These are phyloP conservation scores for Neofusicoccum sp. DNA, from an alignment of 2,329 filamentous ascomycete species.

Conservation along the genomic window DNA sequence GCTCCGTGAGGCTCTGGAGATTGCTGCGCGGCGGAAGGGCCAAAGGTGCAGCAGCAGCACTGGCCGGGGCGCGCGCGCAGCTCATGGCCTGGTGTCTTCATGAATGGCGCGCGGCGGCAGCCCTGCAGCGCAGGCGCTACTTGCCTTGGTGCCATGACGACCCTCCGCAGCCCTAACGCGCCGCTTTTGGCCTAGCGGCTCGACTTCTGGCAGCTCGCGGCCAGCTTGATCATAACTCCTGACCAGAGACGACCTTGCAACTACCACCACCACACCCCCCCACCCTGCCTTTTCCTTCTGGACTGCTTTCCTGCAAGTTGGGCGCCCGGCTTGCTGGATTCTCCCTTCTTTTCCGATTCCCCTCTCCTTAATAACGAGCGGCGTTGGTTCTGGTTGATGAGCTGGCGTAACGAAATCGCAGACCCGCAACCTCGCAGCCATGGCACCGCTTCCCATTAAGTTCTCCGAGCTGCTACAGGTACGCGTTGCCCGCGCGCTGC, in stretches of 20 bases:
- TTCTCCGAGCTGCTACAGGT: conserved; percentile 89
- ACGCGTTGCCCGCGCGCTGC: conserved; percentile 30
- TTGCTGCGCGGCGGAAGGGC: too few relatives aligned
- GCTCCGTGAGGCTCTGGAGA: too few relatives aligned
- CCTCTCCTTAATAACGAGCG: conserved; percentile 24
- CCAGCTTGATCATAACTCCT: conserved; percentile 22
- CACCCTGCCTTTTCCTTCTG: conserved; percentile 16
- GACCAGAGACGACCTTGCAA: conserved; percentile 8
- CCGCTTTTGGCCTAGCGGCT: conserved; percentile 3
- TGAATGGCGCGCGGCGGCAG: not conserved
- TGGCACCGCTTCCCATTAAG: conserved; percentile 82
- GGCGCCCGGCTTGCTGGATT: conserved; percentile 27
- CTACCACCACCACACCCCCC: conserved; percentile 15
- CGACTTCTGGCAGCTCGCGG: conserved; percentile 12
- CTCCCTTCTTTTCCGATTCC: conserved; percentile 36
- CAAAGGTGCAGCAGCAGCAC: not conserved
- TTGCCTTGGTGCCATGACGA: conserved; percentile 13
- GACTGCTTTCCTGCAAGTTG: conserved; percentile 18
- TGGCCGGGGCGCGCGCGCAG: not conserved
- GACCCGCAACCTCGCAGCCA: conserved; percentile 43
- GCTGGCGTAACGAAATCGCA: conserved; percentile 35
- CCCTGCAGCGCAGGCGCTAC: not conserved
- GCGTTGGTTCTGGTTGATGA: conserved; percentile 32
- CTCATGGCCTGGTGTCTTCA: not conserved
- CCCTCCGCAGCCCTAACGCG: not conserved